phyloP scores from a whole-genome alignment of 2,329 filamentous ascomycete species.

The Calonectria montana region DNA sequence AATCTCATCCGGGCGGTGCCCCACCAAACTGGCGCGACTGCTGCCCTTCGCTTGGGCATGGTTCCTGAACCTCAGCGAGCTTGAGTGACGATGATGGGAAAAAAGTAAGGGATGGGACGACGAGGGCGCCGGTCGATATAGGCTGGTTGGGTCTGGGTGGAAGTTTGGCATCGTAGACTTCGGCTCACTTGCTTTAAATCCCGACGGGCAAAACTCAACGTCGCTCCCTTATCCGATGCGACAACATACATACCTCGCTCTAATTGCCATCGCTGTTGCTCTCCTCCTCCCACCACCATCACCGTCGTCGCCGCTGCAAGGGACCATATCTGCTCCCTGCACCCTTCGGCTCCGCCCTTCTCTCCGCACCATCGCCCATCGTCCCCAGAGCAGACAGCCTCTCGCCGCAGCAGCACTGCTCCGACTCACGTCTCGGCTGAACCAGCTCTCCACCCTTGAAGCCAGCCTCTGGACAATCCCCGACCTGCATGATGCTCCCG shows the following conservation, averaged over 20 bases:
- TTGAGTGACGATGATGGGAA: not conserved
- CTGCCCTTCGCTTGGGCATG: not conserved
- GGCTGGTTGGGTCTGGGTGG: not conserved
- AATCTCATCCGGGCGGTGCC: conserved; percentile 12
- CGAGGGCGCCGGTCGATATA: not conserved
- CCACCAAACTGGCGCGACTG: conserved; percentile 17
- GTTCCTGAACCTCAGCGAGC: not conserved
- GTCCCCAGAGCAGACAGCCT: conserved; percentile 17
- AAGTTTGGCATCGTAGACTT: not conserved
- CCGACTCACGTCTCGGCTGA: conserved; percentile 21
- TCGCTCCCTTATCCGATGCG: not conserved
- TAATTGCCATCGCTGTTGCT: not conserved
- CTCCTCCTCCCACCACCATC: conserved; percentile 12
- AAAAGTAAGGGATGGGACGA: not conserved
- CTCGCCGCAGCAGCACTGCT: conserved; percentile 3
- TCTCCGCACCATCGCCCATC: conserved; percentile 26
- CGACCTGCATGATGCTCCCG: conserved; percentile 32
- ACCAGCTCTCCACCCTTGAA: conserved; percentile 7
- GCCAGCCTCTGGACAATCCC: conserved; percentile 32
- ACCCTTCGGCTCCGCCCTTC: conserved; percentile 9
- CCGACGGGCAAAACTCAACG: not conserved
- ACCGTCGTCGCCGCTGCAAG: conserved; percentile 20
- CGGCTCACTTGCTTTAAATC: not conserved
- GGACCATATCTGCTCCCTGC: conserved; percentile 21
- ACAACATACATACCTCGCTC: not conserved